Base-by-base conservation (phyloP, 2,329 filamentous ascomycete genomes). In the Phyllachora maydis region DNA sequence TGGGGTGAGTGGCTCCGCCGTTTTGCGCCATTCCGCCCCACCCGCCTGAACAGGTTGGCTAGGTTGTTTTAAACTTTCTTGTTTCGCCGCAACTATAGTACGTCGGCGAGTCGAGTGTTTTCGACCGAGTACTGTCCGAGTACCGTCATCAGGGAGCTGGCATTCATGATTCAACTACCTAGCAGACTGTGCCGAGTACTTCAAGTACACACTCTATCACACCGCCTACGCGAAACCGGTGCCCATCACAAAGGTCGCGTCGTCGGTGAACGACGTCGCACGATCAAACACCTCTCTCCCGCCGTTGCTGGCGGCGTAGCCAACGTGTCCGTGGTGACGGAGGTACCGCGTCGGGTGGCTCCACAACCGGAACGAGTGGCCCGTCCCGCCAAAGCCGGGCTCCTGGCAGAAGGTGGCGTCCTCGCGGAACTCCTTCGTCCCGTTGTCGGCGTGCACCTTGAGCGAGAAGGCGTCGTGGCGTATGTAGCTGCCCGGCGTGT, bases 301-400 rank as follows among this genome's bases (percentile, higher is more conserved):
- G 20, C 20, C 20, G 20, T 22, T 22, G 6, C 20, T 5, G 6
- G 20, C 20, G 11, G 20, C 20, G 12, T 22, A 22, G 20, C 5
- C 20, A 5, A 22, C 6, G 6, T 7, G 11, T n/a, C 6, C 5
- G 20, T 13, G 7, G 20, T 22, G 20, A 14, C 20, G 20, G 20
- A 22, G 15, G 11, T 6, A 22, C 8, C 15, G 20, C 12, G 20
- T 22, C 12, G 20, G 20, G 11, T 22, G 15, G 12, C 20, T 22
- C 20, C 20, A 22, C 8, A 14, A 22, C 4, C 20, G 20, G 11
- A 22, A 14, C 20, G 20, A 22, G 20, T 22, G 14, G 20, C 20
- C 20, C 20, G 14, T 11, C 12, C 20, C 20, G 20, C 15, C 15
- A 14, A 22, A n/a, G 12, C 20, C 20, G 11, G 20, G 6, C 20